A percentile compares a stretch with the other conserved stretches of the same genome.
phyloP scores from a whole-genome alignment of 768 basidiomycete species.

The Dacryopinax spathularia region DNA sequence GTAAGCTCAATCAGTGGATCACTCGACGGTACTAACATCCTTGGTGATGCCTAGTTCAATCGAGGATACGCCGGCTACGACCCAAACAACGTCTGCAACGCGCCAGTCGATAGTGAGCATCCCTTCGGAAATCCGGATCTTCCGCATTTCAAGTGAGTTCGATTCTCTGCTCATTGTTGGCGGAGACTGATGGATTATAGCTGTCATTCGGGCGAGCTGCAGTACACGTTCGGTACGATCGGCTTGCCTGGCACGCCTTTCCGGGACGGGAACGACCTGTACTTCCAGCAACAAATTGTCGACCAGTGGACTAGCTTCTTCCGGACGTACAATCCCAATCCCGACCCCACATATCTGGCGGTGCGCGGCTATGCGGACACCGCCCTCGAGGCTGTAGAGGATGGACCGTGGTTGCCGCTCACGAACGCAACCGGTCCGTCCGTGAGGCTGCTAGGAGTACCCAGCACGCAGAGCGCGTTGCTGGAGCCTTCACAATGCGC shows the following conservation, averaged over 20 bases:
- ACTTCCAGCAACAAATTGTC: conserved; percentile 31
- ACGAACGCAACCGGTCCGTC: conserved; percentile 21
- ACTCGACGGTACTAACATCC: no score
- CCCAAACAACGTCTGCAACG: conserved; percentile 33
- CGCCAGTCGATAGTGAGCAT: conserved; percentile 29
- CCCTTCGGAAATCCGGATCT: conserved; percentile 34
- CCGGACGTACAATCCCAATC: conserved; percentile 36
- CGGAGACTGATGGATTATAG: not conserved
- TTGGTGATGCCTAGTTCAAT: no score
- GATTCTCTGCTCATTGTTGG: not conserved
- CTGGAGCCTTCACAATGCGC: conserved; percentile 29
- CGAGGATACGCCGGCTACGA: conserved; percentile 24
- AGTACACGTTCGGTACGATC: conserved; percentile 25
- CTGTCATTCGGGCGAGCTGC: conserved; percentile 25
- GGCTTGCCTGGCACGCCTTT: conserved; percentile 31
- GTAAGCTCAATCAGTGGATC: no score
- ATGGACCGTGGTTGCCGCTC: conserved; percentile 27
- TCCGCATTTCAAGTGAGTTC: conserved; percentile 33
- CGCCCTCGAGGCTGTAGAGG: conserved; percentile 18
- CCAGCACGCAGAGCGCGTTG: conserved; percentile 23
- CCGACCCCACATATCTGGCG: conserved; percentile 27
- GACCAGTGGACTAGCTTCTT: conserved; percentile 38
- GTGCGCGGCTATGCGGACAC: conserved; percentile 32
- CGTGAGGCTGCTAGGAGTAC: conserved; percentile 26
- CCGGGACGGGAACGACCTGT: conserved; percentile 35